Percentiles rank a stretch among this genome's conserved stretches.
phyloP scores from a whole-genome alignment of 495 filamentous ascomycete species.

The Letharia lupina region DNA sequence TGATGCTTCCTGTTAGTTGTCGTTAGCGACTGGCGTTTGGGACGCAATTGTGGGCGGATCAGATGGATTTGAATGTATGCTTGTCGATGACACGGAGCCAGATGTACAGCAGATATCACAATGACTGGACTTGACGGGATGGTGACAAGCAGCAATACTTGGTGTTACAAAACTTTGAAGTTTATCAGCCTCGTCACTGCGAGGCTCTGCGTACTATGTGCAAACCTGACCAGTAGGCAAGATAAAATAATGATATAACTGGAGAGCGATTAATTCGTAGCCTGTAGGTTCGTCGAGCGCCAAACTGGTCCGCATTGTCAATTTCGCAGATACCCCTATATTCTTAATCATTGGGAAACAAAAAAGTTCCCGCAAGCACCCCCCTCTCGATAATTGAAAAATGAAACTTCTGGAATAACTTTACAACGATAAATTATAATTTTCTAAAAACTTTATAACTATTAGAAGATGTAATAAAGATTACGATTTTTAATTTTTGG shows the following conservation, averaged over 20 bases:
- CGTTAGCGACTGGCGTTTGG: slow-evolving; percentile 9
- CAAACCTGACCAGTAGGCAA: neutral
- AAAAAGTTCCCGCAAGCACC: too few relatives aligned
- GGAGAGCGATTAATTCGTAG: neutral
- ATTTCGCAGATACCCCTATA: too few relatives aligned
- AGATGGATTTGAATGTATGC: neutral
- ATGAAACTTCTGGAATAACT: too few relatives aligned
- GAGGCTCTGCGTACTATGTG: neutral
- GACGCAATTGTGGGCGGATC: neutral
- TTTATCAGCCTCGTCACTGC: neutral
- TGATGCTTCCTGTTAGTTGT: neutral
- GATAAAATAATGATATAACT: neutral
- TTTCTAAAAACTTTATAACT: too few relatives aligned
- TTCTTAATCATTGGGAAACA: too few relatives aligned
- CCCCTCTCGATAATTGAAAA: too few relatives aligned
- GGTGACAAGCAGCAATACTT: neutral
- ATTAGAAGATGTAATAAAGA: too few relatives aligned
- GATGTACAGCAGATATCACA: slow-evolving; percentile 1
- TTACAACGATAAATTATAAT: too few relatives aligned
- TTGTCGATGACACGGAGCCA: neutral
- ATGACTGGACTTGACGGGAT: slow-evolving; percentile 3
- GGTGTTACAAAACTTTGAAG: too few relatives aligned
- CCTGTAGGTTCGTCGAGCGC: too few relatives aligned
- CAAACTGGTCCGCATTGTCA: too few relatives aligned
- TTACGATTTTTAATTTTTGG: too few relatives aligned